Evolutionary conservation across 768 basidiomycete genomes (phyloP).

Genomic region (Tricholoma bakamatsutake): DNA sequence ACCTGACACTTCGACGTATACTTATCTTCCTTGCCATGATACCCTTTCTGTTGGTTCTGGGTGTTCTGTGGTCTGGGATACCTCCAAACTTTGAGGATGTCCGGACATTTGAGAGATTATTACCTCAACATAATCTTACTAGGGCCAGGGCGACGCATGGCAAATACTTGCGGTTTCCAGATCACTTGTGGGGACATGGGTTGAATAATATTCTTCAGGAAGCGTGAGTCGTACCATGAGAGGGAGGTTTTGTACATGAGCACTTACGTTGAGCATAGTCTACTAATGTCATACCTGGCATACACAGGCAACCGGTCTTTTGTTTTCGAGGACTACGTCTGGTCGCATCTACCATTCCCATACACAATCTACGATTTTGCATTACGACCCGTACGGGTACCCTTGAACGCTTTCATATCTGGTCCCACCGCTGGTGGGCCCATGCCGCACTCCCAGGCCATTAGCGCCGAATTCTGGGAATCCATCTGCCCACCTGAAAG

Average conservation of each 20-base stretch:
- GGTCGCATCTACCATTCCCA: conserved; percentile 48
- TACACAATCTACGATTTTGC: conserved; percentile 52
- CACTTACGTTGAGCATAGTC: conserved; percentile 18
- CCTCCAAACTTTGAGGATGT: conserved; percentile 19
- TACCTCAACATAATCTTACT: conserved; percentile 18
- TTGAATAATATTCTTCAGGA: conserved; percentile 32
- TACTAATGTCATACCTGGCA: conserved; percentile 49
- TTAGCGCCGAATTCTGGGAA: conserved; percentile 46
- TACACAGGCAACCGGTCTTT: conserved; percentile 44
- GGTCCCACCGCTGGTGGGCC: conserved; percentile 51
- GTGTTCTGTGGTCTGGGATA: conserved; percentile 18
- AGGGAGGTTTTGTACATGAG: background rate
- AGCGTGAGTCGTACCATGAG: conserved; percentile 33
- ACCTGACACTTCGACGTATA: conserved; percentile 13
- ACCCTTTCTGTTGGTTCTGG: conserved; percentile 14
- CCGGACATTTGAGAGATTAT: conserved; percentile 14
- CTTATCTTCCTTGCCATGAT: conserved; percentile 11
- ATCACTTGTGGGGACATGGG: conserved; percentile 38
- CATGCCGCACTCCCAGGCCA: conserved; percentile 27
- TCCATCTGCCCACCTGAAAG: conserved; percentile 36
- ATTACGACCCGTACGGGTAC: conserved; percentile 45
- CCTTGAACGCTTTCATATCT: conserved; percentile 52
- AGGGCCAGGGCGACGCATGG: conserved; percentile 8
- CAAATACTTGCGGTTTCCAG: conserved; percentile 44
- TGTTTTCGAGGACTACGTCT: conserved; percentile 59